Conservation (phyloP, 164 flowering plant genomes). For the Euptelea pleiosperma region DNA sequence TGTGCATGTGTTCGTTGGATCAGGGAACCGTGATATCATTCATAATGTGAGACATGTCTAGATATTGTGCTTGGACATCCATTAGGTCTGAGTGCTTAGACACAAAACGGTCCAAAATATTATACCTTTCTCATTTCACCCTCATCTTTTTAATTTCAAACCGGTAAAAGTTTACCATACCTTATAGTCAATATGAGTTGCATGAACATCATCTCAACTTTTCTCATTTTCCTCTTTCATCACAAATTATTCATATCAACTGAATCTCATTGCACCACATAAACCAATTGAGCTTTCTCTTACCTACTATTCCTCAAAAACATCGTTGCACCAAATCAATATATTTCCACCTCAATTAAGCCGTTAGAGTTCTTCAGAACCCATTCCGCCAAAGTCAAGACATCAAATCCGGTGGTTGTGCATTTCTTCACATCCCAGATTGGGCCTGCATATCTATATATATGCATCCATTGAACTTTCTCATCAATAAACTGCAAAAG, state of each 20-base stretch:
- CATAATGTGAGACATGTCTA: no score
- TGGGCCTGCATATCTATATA: slow-evolving; percentile 95
- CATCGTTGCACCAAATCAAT: no score
- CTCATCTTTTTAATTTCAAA: no score
- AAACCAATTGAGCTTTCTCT: slow-evolving; percentile 1
- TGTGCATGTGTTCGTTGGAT: no score
- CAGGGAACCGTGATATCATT: no score
- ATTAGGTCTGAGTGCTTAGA: no score
- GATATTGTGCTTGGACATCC: no score
- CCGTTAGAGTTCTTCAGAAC: slow-evolving; percentile 74
- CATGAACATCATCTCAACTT: neutral
- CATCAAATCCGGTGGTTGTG: slow-evolving; percentile 77
- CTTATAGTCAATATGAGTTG: no score
- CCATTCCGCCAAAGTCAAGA: slow-evolving; percentile 89
- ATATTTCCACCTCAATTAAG: slow-evolving; percentile 22
- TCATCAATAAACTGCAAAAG: slow-evolving; percentile 83
- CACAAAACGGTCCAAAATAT: no score
- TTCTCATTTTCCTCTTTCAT: neutral
- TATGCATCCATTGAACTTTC: slow-evolving; percentile 94
- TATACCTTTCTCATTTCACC: no score
- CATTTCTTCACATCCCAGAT: slow-evolving; percentile 84
- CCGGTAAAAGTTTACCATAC: no score
- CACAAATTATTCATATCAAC: neutral
- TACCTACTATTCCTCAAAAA: neutral
- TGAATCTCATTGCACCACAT: neutral